Evolutionary conservation across 805 yeast genomes (phyloP).

Genomic region (Candida endomychidarum): DNA sequence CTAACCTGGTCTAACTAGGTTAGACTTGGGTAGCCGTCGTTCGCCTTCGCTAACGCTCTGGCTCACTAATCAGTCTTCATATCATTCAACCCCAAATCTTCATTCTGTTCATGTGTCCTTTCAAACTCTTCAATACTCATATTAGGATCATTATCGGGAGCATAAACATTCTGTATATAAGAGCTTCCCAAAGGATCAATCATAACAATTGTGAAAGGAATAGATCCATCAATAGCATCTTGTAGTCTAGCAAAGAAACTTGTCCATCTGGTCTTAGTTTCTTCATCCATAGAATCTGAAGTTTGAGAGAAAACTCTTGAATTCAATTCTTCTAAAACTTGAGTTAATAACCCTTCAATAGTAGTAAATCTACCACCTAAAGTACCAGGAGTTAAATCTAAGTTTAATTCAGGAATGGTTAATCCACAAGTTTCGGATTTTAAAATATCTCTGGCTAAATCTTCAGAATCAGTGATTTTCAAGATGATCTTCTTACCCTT

Average conservation of each 20-base stretch:
- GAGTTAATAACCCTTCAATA: slow-evolving; percentile 85
- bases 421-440: slow-evolving; percentile 93
- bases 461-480: slow-evolving; percentile 83
- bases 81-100: slow-evolving; percentile 79
- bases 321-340: slow-evolving; percentile 87
- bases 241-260: slow-evolving; percentile 71
- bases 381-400: slow-evolving; percentile 94
- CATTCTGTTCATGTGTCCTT: slow-evolving; percentile 86
- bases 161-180: slow-evolving; percentile 96
- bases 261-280: slow-evolving; percentile 79
- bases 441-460: slow-evolving; percentile 88
- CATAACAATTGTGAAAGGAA: slow-evolving; percentile 81
- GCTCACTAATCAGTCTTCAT: slow-evolving; percentile 40
- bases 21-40: too few relatives aligned
- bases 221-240: slow-evolving; percentile 77
- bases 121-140: slow-evolving; percentile 90
- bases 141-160: slow-evolving; percentile 97
- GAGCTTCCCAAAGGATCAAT: slow-evolving; percentile 95
- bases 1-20: too few relatives aligned
- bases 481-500: slow-evolving; percentile 76
- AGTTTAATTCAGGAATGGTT: slow-evolving; percentile 78
- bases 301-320: slow-evolving; percentile 80
- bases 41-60: too few relatives aligned
- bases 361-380: slow-evolving; percentile 98
- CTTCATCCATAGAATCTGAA: slow-evolving; percentile 87